Base-by-base conservation (phyloP, 1,139 yeast genomes). In the Suhomyces wounanorum region DNA sequence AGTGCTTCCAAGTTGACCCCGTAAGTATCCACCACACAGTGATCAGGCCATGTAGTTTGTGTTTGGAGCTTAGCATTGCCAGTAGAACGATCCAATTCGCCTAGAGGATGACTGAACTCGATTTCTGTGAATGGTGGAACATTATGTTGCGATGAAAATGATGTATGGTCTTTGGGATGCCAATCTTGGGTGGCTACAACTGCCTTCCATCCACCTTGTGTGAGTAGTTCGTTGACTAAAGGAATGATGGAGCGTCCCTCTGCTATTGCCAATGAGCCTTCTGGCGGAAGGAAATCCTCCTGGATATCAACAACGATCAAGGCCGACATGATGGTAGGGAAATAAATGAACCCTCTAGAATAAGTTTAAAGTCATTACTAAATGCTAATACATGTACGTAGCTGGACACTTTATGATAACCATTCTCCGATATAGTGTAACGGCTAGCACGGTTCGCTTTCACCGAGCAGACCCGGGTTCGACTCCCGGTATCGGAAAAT, bases 401-500 rank as follows among this genome's bases (percentile, higher is more conserved):
- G 17, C 37, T 18, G 14, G 37, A 33, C 9, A 8, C 8, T 13
- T 16, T 13, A 8, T 9, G 13, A 5, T 36, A 48, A 25, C 18
- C 41, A 45, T 8, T 8, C 43, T 82, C 87, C 87, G 87, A 82
- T 83, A 78, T 83, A 79, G 87, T 83, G 87, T 83, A 83, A 82
- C 85, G 88, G 88, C 83, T 83, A 83, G 84, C 87, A 83, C 87
- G 85, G 87, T 82, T 79, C 87, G 85, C 87, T 83, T 81, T 83
- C 87, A 83, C 87, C 85, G 87, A 79, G 86, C 86, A 82, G 77
- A 80, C 85, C 87, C 83, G 87, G 87, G 87, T 83, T 83, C 87
- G 85, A 83, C 84, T 82, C 87, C 87, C 87, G 83, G 87, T 78
- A 51, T 48, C 54, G 51, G 48, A 49, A 46, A n/a, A n/a, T n/a